Percentiles rank a stretch among this genome's conserved stretches.
Conservation (phyloP, 371 early-diverging fungal species). For the Actinomortierella ambigua region DNA sequence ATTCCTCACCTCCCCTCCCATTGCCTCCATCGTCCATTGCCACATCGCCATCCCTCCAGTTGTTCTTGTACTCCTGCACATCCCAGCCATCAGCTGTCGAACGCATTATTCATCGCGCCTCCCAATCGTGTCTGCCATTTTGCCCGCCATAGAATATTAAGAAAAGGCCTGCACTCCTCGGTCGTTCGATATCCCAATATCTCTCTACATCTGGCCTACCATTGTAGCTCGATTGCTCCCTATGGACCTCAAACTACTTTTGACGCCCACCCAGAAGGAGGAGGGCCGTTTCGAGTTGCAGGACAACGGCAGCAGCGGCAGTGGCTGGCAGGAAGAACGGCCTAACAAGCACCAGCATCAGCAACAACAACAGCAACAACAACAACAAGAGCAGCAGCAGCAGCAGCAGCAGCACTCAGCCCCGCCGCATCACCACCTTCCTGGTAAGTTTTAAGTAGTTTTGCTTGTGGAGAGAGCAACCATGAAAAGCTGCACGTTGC, state of each 20-base stretch:
- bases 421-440: neutral
- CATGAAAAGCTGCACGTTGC: no score
- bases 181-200: neutral
- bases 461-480: no score
- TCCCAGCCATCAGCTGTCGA: neutral
- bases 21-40: slow-evolving; percentile 1
- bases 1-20: neutral
- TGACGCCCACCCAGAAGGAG: slow-evolving; percentile 44
- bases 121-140: neutral
- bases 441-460: no score
- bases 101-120: neutral
- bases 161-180: neutral
- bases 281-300: slow-evolving; percentile 15
- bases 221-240: neutral
- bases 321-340: slow-evolving; percentile 20
- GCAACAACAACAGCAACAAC: slow-evolving; percentile 9
- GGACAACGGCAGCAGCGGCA: slow-evolving; percentile 14
- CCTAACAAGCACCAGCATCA: slow-evolving; percentile 9
- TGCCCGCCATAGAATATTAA: neutral
- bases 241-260: slow-evolving; percentile 45
- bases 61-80: neutral
- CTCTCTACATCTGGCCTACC: neutral
- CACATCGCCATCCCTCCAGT: no score
- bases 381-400: slow-evolving; percentile 13
- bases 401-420: slow-evolving; percentile 1